Percentiles rank a stretch among this genome's conserved stretches.
Conservation (phyloP, 202 grass and related monocot species). For the Setaria viridis region DNA sequence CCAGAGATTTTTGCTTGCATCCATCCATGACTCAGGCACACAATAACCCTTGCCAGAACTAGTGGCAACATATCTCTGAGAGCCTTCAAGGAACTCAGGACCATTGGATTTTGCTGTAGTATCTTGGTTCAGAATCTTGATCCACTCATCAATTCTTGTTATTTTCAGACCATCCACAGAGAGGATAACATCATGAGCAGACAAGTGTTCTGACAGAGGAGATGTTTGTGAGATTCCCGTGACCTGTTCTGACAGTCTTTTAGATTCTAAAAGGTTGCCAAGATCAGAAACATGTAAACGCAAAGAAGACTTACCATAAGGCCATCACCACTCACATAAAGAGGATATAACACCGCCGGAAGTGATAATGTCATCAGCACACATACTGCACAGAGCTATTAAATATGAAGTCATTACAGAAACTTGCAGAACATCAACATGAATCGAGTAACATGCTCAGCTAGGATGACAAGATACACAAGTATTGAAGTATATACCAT, state of each 20-base stretch:
- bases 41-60: slow-evolving; percentile 78
- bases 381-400: slow-evolving; percentile 89
- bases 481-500: background rate
- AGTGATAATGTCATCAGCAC: slow-evolving; percentile 61
- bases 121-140: slow-evolving; percentile 56
- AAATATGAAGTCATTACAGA: slow-evolving; percentile 55
- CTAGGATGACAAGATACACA: slow-evolving; percentile 26
- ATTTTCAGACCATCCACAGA: slow-evolving; percentile 79
- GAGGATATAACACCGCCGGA: slow-evolving; percentile 71
- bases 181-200: slow-evolving; percentile 77
- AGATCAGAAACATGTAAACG: slow-evolving; percentile 33
- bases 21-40: slow-evolving; percentile 75
- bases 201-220: slow-evolving; percentile 72
- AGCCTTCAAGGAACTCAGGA: slow-evolving; percentile 42
- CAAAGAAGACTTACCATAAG: slow-evolving; percentile 73
- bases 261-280: slow-evolving; percentile 35
- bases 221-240: slow-evolving; percentile 59
- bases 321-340: slow-evolving; percentile 70
- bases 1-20: slow-evolving; percentile 73
- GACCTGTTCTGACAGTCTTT: slow-evolving; percentile 66
- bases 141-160: slow-evolving; percentile 71
- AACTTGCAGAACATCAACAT: slow-evolving; percentile 41
- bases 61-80: slow-evolving; percentile 44
- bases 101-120: slow-evolving; percentile 42
- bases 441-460: slow-evolving; percentile 31